A percentile compares a stretch with the other conserved stretches of the same genome.
Conservation (phyloP, 495 filamentous ascomycete genomes). For the Aspergillus nanangensis region DNA sequence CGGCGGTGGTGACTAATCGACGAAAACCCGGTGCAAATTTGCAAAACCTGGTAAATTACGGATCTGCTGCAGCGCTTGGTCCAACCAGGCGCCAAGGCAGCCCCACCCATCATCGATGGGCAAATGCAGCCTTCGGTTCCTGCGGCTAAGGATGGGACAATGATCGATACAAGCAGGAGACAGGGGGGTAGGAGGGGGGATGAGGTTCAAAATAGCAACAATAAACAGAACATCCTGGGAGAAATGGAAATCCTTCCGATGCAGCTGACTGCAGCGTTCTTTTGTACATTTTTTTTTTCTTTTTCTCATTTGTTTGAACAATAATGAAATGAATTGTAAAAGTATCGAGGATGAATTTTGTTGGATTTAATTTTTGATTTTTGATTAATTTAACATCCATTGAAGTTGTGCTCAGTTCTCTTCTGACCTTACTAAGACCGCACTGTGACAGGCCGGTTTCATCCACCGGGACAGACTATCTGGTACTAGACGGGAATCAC, state of each 20-base stretch:
- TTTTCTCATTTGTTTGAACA: no score
- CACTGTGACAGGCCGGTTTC: conserved; percentile 2
- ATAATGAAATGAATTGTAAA: no score
- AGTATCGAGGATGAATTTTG: no score
- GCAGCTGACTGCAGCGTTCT: neutral
- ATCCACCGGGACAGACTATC: neutral
- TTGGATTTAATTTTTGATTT: no score
- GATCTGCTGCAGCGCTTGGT: conserved; percentile 20
- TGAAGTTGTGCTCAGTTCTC: no score
- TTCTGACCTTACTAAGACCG: neutral
- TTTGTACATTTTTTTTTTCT: neutral
- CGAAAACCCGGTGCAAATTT: neutral
- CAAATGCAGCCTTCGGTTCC: conserved; percentile 20
- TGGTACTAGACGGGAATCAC: neutral
- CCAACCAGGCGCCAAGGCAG: conserved; percentile 20
- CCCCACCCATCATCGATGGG: conserved; percentile 10
- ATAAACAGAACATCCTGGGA: no score
- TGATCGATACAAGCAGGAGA: conserved; percentile 1
- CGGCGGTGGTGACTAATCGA: no score
- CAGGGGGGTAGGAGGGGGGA: neutral
- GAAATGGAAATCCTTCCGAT: neutral
- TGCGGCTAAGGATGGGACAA: conserved; percentile 24
- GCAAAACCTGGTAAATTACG: neutral
- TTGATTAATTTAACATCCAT: no score
- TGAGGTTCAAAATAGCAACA: neutral